Evolutionary conservation across 768 basidiomycete genomes (phyloP).

Genomic region (Boletus sp.): DNA sequence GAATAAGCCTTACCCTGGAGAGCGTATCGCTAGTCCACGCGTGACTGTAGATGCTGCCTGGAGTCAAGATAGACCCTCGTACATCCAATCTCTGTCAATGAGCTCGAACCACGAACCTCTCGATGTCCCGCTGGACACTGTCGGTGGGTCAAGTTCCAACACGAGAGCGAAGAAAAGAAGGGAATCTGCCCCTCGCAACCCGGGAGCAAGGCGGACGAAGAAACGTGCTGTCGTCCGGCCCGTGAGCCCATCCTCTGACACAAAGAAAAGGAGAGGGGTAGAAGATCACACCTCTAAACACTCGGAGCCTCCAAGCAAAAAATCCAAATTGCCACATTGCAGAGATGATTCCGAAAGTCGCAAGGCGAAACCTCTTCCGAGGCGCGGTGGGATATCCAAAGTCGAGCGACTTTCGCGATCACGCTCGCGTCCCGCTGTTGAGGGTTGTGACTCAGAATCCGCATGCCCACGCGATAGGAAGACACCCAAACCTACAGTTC

Average conservation of each 20-base stretch:
- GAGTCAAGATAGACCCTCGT: not conserved
- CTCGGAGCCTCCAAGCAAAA: slow-evolving; percentile 22
- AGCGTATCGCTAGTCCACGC: not conserved
- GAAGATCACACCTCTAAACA: not conserved
- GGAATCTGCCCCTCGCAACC: not conserved
- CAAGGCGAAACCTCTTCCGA: not conserved
- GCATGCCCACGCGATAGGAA: slow-evolving; percentile 1
- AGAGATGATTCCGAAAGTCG: not conserved
- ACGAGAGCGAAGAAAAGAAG: slow-evolving; percentile 14
- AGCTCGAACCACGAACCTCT: not conserved
- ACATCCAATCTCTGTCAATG: not conserved
- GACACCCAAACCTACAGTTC: not conserved
- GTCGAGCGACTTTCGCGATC: slow-evolving; percentile 7
- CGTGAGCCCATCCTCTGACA: not conserved
- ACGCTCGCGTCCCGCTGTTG: slow-evolving; percentile 1
- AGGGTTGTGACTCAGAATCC: not conserved
- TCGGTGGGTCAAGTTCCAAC: not conserved
- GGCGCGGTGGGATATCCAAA: not conserved
- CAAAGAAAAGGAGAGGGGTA: not conserved
- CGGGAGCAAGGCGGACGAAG: slow-evolving; percentile 3
- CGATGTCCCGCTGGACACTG: not conserved
- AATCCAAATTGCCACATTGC: slow-evolving; percentile 8
- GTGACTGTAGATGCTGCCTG: not conserved
- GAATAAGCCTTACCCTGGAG: slow-evolving; percentile 16
- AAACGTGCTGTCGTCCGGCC: slow-evolving; percentile 5